These are phyloP conservation scores for Grosmannia clavigera DNA, from an alignment of 2,329 filamentous ascomycete species.

Conservation along the genomic window DNA sequence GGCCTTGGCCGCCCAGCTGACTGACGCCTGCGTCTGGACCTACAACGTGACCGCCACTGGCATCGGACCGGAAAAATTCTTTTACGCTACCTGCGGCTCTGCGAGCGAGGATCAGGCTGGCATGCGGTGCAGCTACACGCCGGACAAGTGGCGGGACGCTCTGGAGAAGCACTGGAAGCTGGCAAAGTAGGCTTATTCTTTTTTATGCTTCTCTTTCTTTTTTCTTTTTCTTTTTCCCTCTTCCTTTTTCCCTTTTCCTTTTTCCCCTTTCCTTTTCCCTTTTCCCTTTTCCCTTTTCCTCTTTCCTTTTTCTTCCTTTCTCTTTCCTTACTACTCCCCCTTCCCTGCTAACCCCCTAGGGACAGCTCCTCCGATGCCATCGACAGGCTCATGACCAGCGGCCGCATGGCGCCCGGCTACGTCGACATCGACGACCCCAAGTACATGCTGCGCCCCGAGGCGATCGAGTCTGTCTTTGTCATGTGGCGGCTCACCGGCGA, in stretches of 20 bases:
- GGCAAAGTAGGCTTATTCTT: background rate
- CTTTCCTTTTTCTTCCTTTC: no score
- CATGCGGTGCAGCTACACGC: conserved; percentile 14
- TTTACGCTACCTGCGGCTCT: conserved; percentile 27
- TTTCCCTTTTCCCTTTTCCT: no score
- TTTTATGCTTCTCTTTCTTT: no score
- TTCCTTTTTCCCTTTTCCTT: background rate
- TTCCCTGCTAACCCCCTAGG: background rate
- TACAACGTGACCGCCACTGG: conserved; percentile 45
- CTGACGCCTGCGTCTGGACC: conserved; percentile 52
- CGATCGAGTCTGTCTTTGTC: conserved; percentile 70
- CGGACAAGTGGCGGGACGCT: conserved; percentile 15
- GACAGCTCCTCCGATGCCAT: conserved; percentile 12
- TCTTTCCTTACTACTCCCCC: no score
- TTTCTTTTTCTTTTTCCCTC: background rate
- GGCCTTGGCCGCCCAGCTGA: conserved; percentile 42
- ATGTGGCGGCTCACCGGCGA: conserved; percentile 65
- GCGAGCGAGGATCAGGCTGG: conserved; percentile 12
- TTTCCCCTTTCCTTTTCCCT: background rate
- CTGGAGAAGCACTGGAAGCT: conserved; percentile 11
- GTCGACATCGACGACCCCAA: conserved; percentile 39
- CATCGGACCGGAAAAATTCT: conserved; percentile 50
- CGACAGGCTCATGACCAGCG: conserved; percentile 24
- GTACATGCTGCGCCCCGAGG: conserved; percentile 62
- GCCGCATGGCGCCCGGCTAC: conserved; percentile 42